A percentile compares a stretch with the other conserved stretches of the same genome.
phyloP scores from a whole-genome alignment of 2,329 filamentous ascomycete genomes.

The Lizonia empirigonia region DNA sequence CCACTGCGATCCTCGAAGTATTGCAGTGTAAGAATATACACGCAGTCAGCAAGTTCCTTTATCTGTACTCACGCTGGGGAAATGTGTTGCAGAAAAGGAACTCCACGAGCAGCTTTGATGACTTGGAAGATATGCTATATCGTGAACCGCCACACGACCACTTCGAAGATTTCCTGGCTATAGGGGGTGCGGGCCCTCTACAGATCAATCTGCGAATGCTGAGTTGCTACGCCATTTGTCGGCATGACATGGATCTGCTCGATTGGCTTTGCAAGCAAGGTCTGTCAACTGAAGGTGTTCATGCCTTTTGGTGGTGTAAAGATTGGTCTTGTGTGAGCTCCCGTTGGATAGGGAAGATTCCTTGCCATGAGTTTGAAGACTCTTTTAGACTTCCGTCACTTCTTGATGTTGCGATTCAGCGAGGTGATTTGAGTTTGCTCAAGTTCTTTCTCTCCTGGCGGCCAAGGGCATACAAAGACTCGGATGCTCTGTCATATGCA shows the following conservation, averaged over 20 bases:
- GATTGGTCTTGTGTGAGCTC: no score
- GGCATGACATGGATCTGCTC: not conserved
- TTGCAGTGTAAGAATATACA: not conserved
- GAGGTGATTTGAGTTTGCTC: not conserved
- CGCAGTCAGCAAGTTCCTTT: not conserved
- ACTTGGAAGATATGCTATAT: not conserved
- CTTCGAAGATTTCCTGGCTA: not conserved
- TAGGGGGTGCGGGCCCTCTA: no score
- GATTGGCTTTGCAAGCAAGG: not conserved
- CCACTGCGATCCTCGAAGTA: not conserved
- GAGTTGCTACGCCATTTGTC: conserved; percentile 6
- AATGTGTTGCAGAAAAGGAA: not conserved
- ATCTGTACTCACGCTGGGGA: not conserved
- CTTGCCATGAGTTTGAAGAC: no score
- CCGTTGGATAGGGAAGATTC: no score
- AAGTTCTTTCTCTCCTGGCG: not conserved
- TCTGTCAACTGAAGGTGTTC: not conserved
- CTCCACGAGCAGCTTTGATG: not conserved
- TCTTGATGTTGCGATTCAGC: not conserved
- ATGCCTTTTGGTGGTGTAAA: not conserved
- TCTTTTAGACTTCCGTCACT: not conserved
- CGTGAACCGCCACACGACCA: not conserved
- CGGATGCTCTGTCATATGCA: not conserved
- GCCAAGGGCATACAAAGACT: not conserved
- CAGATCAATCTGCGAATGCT: not conserved